Evolutionary conservation across 495 filamentous ascomycete genomes (phyloP).

Genomic region (Penicillium tannophilum): DNA sequence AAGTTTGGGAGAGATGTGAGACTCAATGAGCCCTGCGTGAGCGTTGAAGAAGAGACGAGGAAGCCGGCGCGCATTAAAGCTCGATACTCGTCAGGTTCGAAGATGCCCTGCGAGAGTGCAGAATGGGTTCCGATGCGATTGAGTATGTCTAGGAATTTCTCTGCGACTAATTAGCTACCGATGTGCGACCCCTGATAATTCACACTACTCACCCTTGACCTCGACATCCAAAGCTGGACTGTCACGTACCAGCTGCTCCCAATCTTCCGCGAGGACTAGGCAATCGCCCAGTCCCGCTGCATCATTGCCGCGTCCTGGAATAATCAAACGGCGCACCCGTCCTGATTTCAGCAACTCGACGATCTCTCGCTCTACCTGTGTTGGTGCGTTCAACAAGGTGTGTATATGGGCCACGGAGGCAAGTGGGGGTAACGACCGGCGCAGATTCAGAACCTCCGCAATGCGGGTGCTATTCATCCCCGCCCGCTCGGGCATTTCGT

Average conservation of each 20-base stretch:
- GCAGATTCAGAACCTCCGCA: constrained; percentile 69
- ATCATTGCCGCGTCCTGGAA: constrained; percentile 65
- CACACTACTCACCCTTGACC: constrained; percentile 45
- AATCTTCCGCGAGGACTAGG: constrained; percentile 63
- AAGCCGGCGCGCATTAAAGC: constrained; percentile 72
- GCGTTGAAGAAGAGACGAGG: constrained; percentile 58
- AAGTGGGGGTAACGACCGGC: constrained; percentile 65
- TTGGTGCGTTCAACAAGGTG: constrained; percentile 64
- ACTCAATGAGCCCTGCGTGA: constrained; percentile 46
- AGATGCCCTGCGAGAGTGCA: constrained; percentile 47
- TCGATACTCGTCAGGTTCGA: constrained; percentile 55
- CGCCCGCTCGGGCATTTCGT: constrained; percentile 61
- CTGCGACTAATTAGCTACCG: constrained; percentile 20
- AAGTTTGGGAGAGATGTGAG: constrained; percentile 56
- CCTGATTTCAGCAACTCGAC: constrained; percentile 62
- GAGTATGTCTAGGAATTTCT: constrained; percentile 59
- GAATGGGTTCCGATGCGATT: constrained; percentile 54
- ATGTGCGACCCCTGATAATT: no score
- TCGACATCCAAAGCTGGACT: constrained; percentile 44
- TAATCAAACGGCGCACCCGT: constrained; percentile 62
- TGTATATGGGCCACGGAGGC: constrained; percentile 74
- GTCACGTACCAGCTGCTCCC: constrained; percentile 57
- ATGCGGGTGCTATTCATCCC: constrained; percentile 78
- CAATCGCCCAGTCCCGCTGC: constrained; percentile 67
- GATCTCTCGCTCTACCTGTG: constrained; percentile 73